A percentile compares a stretch with the other conserved stretches of the same genome.
These are phyloP conservation scores for Geotrichum klebahnii DNA, from an alignment of 1,139 yeast genomes.

Conservation along the genomic window DNA sequence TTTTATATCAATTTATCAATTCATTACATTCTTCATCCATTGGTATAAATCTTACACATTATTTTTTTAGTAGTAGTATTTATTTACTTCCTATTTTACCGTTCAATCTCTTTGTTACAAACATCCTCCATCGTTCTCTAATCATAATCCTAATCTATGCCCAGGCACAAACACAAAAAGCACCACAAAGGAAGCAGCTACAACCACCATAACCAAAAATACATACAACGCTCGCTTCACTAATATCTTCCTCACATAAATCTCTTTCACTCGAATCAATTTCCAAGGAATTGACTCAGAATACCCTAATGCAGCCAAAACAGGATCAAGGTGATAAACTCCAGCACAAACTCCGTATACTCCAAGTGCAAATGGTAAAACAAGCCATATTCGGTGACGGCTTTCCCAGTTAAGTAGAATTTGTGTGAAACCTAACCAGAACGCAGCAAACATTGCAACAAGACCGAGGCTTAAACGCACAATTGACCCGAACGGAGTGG, in stretches of 20 bases:
- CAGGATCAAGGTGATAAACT: conserved; percentile 79
- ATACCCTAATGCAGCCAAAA: conserved; percentile 64
- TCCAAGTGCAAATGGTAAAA: conserved; percentile 72
- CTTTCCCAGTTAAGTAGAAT: conserved; percentile 72
- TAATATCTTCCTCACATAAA: conserved; percentile 61
- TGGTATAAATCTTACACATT: too few species aligned
- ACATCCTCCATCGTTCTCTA: too few species aligned
- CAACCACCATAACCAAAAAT: conserved; percentile 49
- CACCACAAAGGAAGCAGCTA: conserved; percentile 68
- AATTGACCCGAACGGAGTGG: conserved; percentile 53
- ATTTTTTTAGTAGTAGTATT: too few species aligned
- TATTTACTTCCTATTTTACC: too few species aligned
- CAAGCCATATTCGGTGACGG: conserved; percentile 63
- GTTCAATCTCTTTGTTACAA: too few species aligned
- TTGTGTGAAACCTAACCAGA: conserved; percentile 83
- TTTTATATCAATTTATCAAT: too few species aligned
- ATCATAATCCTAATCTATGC: too few species aligned
- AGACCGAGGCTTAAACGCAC: conserved; percentile 65
- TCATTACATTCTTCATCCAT: too few species aligned
- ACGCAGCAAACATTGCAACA: conserved; percentile 67
- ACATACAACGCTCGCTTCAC: conserved; percentile 73
- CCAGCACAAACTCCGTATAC: conserved; percentile 67
- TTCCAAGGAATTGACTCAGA: conserved; percentile 49
- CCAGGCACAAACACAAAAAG: conserved; percentile 88
- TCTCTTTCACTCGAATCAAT: conserved; percentile 55